phyloP scores from a whole-genome alignment of 2,329 filamentous ascomycete genomes.

The Penicillium sp. region DNA sequence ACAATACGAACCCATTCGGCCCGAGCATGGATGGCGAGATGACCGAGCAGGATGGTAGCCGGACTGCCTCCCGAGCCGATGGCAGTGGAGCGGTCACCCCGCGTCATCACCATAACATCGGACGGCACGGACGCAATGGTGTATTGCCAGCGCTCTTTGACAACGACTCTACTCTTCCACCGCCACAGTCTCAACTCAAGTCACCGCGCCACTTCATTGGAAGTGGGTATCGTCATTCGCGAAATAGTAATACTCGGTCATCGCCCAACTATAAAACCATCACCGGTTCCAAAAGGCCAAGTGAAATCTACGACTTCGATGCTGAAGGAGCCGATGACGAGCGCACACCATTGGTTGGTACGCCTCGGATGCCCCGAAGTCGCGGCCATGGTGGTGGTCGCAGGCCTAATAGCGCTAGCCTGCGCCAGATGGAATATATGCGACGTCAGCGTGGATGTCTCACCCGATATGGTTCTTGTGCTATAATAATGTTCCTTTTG shows the following conservation, averaged over 20 bases:
- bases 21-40: conserved; percentile 67
- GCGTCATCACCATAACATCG: conserved; percentile 82
- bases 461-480: conserved; percentile 80
- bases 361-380: conserved; percentile 64
- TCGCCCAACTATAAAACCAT: conserved; percentile 53
- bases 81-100: conserved; percentile 60
- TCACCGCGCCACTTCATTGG: conserved; percentile 58
- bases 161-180: conserved; percentile 73
- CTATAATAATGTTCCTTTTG: conserved; percentile 81
- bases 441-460: conserved; percentile 67
- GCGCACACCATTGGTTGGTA: conserved; percentile 76
- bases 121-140: conserved; percentile 73
- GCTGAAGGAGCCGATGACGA: conserved; percentile 85
- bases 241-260: conserved; percentile 71
- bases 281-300: conserved; percentile 58
- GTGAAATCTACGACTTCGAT: conserved; percentile 75
- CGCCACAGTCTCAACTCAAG: conserved; percentile 67
- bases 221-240: conserved; percentile 64
- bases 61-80: conserved; percentile 65
- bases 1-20: conserved; percentile 72
- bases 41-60: conserved; percentile 66
- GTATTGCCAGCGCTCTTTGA: conserved; percentile 74
- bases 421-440: conserved; percentile 75
- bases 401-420: conserved; percentile 58
- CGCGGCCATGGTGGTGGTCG: conserved; percentile 50